These are phyloP conservation scores for Colletotrichum sp. DNA, from an alignment of 2,329 filamentous ascomycete genomes.

Conservation along the genomic window DNA sequence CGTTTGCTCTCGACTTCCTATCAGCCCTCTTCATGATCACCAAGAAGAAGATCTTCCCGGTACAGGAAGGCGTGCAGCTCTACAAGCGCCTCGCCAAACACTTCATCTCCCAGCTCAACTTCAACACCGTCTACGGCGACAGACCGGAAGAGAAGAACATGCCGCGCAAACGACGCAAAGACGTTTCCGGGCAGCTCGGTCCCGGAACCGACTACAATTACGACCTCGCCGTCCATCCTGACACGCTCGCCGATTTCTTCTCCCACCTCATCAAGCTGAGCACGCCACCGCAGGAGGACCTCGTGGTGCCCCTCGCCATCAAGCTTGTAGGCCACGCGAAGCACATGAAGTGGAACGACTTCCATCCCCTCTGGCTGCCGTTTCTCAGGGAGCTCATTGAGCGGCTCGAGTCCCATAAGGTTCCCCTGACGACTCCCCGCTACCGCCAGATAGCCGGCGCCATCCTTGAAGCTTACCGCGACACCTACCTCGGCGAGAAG, in stretches of 20 bases:
- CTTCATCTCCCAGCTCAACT: background rate
- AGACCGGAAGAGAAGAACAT: background rate
- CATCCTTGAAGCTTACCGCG: constrained; percentile 26
- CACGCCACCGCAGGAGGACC: constrained; percentile 17
- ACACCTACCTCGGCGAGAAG: constrained; percentile 23
- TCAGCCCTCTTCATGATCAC: background rate
- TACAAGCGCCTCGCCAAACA: background rate
- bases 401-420: constrained; percentile 6
- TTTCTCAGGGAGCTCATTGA: constrained; percentile 27
- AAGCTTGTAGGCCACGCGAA: constrained; percentile 21
- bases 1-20: background rate
- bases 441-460: constrained; percentile 29
- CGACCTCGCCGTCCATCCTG: background rate
- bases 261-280: constrained; percentile 4
- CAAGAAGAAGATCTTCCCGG: background rate
- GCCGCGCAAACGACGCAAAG: background rate
- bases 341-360: constrained; percentile 19
- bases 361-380: constrained; percentile 33
- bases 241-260: background rate
- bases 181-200: background rate
- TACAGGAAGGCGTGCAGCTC: background rate
- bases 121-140: background rate
- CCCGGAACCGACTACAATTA: background rate
- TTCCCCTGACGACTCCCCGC: constrained; percentile 7
- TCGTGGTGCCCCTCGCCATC: constrained; percentile 22